Percentiles rank a stretch among this genome's conserved stretches.
phyloP scores from a whole-genome alignment of 2,329 filamentous ascomycete species.

The Trichoderma sp. region DNA sequence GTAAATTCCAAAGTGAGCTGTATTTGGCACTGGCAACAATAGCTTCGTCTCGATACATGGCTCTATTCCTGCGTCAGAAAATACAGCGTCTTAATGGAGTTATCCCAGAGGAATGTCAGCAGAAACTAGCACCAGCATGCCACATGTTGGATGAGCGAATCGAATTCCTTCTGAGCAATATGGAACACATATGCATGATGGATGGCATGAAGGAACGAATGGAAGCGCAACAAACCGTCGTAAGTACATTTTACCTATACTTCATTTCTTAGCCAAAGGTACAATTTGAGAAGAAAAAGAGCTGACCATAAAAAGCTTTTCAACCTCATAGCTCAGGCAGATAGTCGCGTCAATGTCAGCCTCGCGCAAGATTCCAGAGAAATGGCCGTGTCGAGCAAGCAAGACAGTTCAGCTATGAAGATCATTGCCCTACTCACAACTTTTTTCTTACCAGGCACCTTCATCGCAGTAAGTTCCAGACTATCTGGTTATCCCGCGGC shows the following conservation, averaged over 20 bases:
- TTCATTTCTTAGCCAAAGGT: not conserved
- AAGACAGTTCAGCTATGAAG: not conserved
- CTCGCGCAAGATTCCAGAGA: not conserved
- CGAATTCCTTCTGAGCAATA: not conserved
- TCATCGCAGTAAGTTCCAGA: not conserved
- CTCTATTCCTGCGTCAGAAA: not conserved
- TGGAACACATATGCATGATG: not conserved
- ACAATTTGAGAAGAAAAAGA: too few species aligned
- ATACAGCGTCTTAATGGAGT: not conserved
- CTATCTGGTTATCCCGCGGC: not conserved
- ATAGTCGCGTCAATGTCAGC: not conserved
- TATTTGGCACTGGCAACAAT: not conserved
- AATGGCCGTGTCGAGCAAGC: not conserved
- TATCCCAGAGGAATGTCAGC: not conserved
- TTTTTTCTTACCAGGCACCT: not conserved
- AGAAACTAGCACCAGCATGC: not conserved
- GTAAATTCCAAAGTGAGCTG: not conserved
- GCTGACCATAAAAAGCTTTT: not conserved
- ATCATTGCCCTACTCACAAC: not conserved
- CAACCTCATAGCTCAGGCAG: not conserved
- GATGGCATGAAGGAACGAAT: not conserved
- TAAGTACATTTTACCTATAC: not conserved
- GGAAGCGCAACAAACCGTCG: not conserved
- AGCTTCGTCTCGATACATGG: not conserved
- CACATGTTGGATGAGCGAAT: not conserved